phyloP scores from a whole-genome alignment of 129 eudicot species.

The Arctium lappa region DNA sequence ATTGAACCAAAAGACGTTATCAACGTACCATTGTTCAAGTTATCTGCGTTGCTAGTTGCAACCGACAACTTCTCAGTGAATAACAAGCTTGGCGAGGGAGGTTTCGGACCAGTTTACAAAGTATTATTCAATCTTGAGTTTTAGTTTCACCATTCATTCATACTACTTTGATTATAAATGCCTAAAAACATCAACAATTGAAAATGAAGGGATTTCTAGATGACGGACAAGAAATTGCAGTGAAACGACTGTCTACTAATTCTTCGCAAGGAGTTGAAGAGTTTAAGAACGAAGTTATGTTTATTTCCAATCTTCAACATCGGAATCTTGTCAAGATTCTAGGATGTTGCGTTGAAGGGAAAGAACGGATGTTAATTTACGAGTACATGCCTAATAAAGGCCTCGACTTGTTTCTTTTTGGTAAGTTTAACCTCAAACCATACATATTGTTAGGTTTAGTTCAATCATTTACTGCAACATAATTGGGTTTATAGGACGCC shows the following conservation, averaged over 20 bases:
- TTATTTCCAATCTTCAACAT: slow-evolving; percentile 60
- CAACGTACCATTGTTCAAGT: slow-evolving; percentile 16
- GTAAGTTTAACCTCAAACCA: slow-evolving; percentile 3
- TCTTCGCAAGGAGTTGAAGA: slow-evolving; percentile 49
- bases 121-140: slow-evolving; percentile 1
- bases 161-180: not conserved
- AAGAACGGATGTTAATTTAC: slow-evolving; percentile 49
- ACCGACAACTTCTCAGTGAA: slow-evolving; percentile 13
- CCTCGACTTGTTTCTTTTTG: slow-evolving; percentile 48
- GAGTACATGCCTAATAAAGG: slow-evolving; percentile 35
- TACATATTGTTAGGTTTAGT: not conserved
- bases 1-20: not conserved
- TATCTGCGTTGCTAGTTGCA: slow-evolving; percentile 16
- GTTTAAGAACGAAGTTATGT: slow-evolving; percentile 49
- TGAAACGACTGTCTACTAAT: slow-evolving; percentile 43
- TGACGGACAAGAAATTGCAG: slow-evolving; percentile 54
- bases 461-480: too few species aligned
- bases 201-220: slow-evolving; percentile 18
- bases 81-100: slow-evolving; percentile 20
- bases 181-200: not conserved
- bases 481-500: too few species aligned
- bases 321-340: slow-evolving; percentile 60
- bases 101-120: slow-evolving; percentile 21
- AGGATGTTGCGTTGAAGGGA: slow-evolving; percentile 50
- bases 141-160: not conserved